These are phyloP conservation scores for Kondoa malvinella DNA, from an alignment of 768 basidiomycete genomes.

Conservation along the genomic window DNA sequence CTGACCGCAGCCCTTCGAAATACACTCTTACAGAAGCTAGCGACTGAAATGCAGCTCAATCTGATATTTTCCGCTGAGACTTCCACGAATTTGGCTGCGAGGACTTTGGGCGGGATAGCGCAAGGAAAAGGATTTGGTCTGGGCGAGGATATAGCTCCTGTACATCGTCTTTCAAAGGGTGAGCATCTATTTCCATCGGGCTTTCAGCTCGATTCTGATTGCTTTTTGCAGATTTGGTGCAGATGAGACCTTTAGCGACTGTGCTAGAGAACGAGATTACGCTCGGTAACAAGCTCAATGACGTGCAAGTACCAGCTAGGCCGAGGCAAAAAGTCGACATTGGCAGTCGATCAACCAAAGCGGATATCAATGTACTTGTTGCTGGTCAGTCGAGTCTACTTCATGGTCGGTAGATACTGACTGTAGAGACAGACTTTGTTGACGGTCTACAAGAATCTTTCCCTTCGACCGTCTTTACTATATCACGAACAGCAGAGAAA, in stretches of 20 bases:
- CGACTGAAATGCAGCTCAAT: background rate
- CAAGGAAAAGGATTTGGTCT: background rate
- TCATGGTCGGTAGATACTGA: background rate
- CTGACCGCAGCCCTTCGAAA: constrained; percentile 1
- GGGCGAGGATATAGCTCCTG: background rate
- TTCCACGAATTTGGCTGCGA: background rate
- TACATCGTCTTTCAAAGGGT: background rate
- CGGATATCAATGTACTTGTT: background rate
- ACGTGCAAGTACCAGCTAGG: background rate
- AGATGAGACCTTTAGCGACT: background rate
- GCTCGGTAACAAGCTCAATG: background rate
- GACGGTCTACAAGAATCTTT: constrained; percentile 21
- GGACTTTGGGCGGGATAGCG: background rate
- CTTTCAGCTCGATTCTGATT: background rate
- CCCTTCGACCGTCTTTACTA: constrained; percentile 25
- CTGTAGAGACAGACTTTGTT: constrained; percentile 1
- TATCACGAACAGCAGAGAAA: constrained; percentile 25
- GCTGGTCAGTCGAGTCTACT: background rate
- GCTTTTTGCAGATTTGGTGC: background rate
- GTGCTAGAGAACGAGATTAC: background rate
- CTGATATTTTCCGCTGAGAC: background rate
- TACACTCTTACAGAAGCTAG: background rate
- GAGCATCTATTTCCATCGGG: background rate
- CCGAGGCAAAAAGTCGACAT: background rate
- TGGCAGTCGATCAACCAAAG: background rate